phyloP scores from a whole-genome alignment of 1,139 yeast species.

The Debaryomyces psychrophilus region DNA sequence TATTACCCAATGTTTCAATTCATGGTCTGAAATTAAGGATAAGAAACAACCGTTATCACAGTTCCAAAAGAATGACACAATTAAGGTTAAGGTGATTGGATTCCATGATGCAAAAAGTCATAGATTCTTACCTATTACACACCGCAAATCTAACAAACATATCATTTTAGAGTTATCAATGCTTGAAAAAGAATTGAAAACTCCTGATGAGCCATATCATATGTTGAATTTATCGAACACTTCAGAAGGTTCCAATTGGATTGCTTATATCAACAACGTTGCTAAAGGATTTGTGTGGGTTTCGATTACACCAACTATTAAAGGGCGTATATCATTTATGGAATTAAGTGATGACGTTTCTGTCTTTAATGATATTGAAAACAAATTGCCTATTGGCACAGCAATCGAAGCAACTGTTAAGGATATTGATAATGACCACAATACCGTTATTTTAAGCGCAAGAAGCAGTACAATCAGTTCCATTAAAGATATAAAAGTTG shows the following conservation, averaged over 20 bases:
- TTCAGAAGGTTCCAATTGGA: conserved; percentile 45
- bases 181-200: conserved; percentile 35
- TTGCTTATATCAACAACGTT: conserved; percentile 57
- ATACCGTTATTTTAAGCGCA: conserved; percentile 53
- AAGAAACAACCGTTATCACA: conserved; percentile 58
- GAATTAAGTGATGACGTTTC: conserved; percentile 64
- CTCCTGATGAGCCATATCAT: conserved; percentile 24
- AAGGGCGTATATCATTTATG: conserved; percentile 68
- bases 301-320: conserved; percentile 66
- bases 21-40: conserved; percentile 58
- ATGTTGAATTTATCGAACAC: conserved; percentile 43
- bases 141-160: conserved; percentile 54
- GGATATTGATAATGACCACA: conserved; percentile 56
- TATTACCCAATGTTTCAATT: conserved; percentile 68
- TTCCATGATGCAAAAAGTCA: conserved; percentile 74
- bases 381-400: conserved; percentile 67
- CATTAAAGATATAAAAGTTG: conserved; percentile 58
- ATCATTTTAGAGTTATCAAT: conserved; percentile 69
- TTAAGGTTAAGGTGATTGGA: conserved; percentile 75
- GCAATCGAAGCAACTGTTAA: conserved; percentile 65
- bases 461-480: conserved; percentile 46
- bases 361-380: conserved; percentile 53
- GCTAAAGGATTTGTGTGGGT: conserved; percentile 65
- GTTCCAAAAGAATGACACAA: conserved; percentile 59
- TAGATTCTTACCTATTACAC: conserved; percentile 69